Conservation (phyloP, 352 stramenopile genomes). For the Phytophthora rubi region DNA sequence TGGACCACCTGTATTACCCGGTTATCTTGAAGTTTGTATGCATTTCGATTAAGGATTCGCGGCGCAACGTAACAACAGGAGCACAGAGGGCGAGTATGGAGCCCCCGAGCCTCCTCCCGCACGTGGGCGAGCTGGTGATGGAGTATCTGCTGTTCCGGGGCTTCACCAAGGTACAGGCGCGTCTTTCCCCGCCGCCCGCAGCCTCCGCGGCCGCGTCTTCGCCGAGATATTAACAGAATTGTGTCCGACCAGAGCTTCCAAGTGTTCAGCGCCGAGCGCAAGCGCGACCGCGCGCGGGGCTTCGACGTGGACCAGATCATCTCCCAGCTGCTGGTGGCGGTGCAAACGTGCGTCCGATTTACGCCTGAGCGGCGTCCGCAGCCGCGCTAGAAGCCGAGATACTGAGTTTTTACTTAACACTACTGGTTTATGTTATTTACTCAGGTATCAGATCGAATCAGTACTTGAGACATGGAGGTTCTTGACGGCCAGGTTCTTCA, state of each 20-base stretch:
- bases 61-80: conserved; percentile 27
- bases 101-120: conserved; percentile 60
- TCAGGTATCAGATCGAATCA: conserved; percentile 79
- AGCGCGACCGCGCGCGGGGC: conserved; percentile 69
- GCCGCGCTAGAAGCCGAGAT: conserved; percentile 14
- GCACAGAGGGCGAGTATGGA: conserved; percentile 32
- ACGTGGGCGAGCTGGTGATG: conserved; percentile 87
- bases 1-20: background rate
- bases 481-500: conserved; percentile 80
- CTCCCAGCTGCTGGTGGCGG: conserved; percentile 59
- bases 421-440: conserved; percentile 14
- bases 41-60: conserved; percentile 26
- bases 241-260: conserved; percentile 66
- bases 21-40: conserved; percentile 35
- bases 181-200: background rate
- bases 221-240: conserved; percentile 13
- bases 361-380: background rate
- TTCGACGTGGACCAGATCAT: conserved; percentile 87
- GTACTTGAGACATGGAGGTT: conserved; percentile 86
- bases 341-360: conserved; percentile 53
- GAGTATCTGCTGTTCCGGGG: conserved; percentile 88
- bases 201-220: background rate
- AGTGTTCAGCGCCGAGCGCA: conserved; percentile 73
- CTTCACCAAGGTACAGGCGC: conserved; percentile 67
- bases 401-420: conserved; percentile 10